Evolutionary conservation across 106 monocot genomes (phyloP).

Genomic region (Platanthera zijinensis): DNA sequence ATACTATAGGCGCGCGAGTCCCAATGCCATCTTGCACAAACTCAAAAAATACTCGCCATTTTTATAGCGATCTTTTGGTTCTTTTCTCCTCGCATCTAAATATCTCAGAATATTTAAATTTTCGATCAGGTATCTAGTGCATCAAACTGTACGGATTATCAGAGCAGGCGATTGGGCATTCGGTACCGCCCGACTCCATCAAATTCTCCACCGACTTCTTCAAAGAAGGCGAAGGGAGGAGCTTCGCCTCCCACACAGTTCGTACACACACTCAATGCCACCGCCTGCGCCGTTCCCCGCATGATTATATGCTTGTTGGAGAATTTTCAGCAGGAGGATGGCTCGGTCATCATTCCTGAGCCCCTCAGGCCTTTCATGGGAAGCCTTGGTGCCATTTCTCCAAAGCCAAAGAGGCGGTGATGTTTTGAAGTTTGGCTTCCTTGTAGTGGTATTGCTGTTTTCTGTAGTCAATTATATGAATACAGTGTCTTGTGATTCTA

Average conservation of each 20-base stretch:
- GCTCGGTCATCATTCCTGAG: conserved; percentile 67
- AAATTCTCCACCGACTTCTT: conserved; percentile 14
- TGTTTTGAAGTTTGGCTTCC: neutral
- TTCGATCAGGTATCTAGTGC: conserved; percentile 79
- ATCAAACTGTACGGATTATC: conserved; percentile 96
- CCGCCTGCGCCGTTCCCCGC: conserved; percentile 95
- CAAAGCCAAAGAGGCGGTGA: conserved; percentile 11
- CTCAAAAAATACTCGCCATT: neutral
- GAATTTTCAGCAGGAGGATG: conserved; percentile 94
- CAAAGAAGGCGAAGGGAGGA: conserved; percentile 56
- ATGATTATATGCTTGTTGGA: conserved; percentile 85
- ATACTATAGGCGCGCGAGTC: too few relatives aligned
- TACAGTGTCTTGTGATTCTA: too few relatives aligned
- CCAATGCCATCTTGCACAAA: neutral
- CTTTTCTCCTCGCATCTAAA: neutral
- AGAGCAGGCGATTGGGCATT: conserved; percentile 84
- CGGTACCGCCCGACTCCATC: conserved; percentile 65
- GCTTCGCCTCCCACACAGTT: conserved; percentile 40
- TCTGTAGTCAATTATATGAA: too few relatives aligned
- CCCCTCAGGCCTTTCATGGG: conserved; percentile 78
- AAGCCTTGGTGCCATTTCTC: conserved; percentile 47
- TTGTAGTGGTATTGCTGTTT: neutral
- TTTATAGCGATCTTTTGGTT: neutral
- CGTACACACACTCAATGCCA: conserved; percentile 96
- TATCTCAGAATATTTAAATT: neutral